Evolutionary conservation across 2,329 filamentous ascomycete genomes (phyloP).

Genomic region (Diaporthe amygdali): DNA sequence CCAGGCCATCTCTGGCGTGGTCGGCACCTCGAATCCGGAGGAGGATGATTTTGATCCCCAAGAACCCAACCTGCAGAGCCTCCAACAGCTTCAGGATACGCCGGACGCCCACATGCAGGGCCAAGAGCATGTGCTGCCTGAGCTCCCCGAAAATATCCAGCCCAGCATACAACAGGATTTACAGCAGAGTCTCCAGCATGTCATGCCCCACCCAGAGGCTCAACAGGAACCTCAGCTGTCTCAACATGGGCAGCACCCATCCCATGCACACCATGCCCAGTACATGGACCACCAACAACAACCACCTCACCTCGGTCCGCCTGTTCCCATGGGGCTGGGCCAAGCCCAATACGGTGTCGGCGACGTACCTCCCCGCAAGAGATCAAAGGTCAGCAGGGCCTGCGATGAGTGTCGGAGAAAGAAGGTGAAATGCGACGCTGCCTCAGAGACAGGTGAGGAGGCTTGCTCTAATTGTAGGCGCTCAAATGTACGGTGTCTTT

Average conservation of each 20-base stretch:
- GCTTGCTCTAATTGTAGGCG: constrained; percentile 84
- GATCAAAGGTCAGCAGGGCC: constrained; percentile 85
- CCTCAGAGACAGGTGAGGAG: constrained; percentile 73
- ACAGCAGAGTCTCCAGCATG: constrained; percentile 31
- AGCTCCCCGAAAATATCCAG: constrained; percentile 46
- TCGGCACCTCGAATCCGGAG: constrained; percentile 52
- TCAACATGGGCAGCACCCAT: constrained; percentile 10
- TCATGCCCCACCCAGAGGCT: constrained; percentile 32
- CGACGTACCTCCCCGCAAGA: constrained; percentile 72
- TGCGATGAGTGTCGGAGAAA: constrained; percentile 90
- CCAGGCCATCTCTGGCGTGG: constrained; percentile 57
- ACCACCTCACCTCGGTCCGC: constrained; percentile 36
- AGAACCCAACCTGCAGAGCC: constrained; percentile 23
- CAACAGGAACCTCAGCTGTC: constrained; percentile 27
- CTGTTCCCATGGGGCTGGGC: constrained; percentile 45
- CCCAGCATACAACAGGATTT: constrained; percentile 41
- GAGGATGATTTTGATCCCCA: constrained; percentile 30
- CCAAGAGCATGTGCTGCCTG: constrained; percentile 33
- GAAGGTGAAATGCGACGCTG: constrained; percentile 88
- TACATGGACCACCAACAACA: constrained; percentile 33
- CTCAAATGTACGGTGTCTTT: constrained; percentile 78
- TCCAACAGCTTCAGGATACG: constrained; percentile 31
- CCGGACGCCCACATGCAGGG: constrained; percentile 30
- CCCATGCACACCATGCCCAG: constrained; percentile 36
- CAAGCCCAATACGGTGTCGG: constrained; percentile 51